Percentiles rank a stretch among this genome's conserved stretches.
Evolutionary conservation across 148 eudicot species (phyloP).

Genomic region (Chenopodium album): DNA sequence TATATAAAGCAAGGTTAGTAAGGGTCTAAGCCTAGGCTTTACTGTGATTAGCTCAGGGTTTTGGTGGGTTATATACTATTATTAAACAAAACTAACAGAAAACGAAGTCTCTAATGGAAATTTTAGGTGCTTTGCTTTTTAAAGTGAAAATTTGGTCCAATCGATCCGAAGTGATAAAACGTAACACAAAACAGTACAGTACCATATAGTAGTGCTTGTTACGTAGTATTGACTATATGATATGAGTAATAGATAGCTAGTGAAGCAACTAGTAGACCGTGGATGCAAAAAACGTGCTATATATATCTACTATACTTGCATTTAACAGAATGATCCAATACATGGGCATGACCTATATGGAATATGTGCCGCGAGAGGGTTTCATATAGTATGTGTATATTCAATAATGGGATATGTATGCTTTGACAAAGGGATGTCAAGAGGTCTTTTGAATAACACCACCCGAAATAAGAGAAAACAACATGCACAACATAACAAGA

Average conservation of each 20-base stretch:
- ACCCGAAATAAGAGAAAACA: no score
- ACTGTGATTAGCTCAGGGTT: background rate
- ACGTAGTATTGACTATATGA: no score
- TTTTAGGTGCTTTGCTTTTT: background rate
- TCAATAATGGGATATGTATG: background rate
- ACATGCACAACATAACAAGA: no score
- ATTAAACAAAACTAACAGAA: background rate
- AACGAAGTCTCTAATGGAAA: background rate
- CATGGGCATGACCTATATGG: background rate
- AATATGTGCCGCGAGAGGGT: background rate
- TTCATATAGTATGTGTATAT: background rate
- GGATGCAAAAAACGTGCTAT: no score
- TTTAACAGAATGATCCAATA: no score
- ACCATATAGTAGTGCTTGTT: no score
- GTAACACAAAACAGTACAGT: no score
- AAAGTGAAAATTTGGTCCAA: background rate
- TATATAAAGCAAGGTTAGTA: background rate
- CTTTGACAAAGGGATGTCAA: background rate
- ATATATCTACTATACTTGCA: no score
- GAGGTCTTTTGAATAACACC: background rate
- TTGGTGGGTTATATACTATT: no score
- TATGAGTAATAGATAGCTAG: no score
- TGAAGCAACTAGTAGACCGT: no score
- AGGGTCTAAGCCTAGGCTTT: background rate
- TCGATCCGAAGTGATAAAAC: background rate